Conservation (phyloP, 2,329 filamentous ascomycete genomes). For the Ascochyta lentis region DNA sequence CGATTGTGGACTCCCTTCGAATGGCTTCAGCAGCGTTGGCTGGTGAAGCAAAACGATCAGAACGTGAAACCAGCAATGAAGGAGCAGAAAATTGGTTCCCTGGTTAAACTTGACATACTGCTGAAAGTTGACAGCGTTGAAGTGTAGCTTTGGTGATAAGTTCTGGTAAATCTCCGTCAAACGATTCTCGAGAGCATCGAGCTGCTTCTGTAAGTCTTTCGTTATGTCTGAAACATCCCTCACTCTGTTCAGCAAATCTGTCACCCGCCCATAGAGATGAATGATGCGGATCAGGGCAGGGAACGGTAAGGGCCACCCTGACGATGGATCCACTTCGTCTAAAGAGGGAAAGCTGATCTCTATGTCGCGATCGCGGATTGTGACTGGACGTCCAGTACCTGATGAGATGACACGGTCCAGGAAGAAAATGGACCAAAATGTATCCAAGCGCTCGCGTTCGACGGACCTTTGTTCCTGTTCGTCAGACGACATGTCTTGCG, state of each 20-base stretch:
- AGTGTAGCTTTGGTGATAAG: conserved; percentile 76
- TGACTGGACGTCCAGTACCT: conserved; percentile 83
- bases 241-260: conserved; percentile 83
- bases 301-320: conserved; percentile 78
- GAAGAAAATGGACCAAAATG: conserved; percentile 90
- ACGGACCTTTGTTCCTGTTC: conserved; percentile 66
- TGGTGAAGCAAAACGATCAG: conserved; percentile 85
- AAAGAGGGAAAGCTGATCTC: conserved; percentile 73
- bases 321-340: conserved; percentile 59
- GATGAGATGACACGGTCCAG: conserved; percentile 87
- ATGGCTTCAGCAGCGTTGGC: conserved; percentile 80
- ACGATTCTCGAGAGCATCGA: conserved; percentile 80
- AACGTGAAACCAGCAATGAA: conserved; percentile 90
- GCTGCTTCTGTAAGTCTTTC: conserved; percentile 72
- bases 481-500: conserved; percentile 43
- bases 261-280: conserved; percentile 83
- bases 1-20: conserved; percentile 72
- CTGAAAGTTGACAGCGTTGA: conserved; percentile 86
- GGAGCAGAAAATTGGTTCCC: conserved; percentile 83
- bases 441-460: conserved; percentile 83
- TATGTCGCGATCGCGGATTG: conserved; percentile 82
- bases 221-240: conserved; percentile 76
- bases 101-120: conserved; percentile 81
- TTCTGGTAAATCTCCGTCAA: conserved; percentile 77
- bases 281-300: conserved; percentile 83